phyloP scores from a whole-genome alignment of 208 protist species.

The Phytomonas sp. region DNA sequence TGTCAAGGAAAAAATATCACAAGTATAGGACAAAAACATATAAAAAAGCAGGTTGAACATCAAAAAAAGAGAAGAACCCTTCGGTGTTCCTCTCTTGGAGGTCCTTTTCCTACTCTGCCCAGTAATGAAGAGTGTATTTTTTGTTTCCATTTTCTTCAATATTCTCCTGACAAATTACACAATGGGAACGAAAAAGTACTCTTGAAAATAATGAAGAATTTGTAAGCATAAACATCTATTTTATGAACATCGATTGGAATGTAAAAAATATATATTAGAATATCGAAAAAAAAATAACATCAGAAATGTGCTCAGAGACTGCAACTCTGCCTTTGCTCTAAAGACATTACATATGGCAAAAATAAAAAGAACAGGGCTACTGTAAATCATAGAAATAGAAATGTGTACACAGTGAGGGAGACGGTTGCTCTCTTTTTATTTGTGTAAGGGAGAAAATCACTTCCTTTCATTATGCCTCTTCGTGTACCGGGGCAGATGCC shows the following conservation, averaged over 20 bases:
- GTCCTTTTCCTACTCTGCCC: background rate
- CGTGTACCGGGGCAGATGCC: background rate
- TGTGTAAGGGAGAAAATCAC: background rate
- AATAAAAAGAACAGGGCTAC: conserved; percentile 2
- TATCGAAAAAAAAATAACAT: conserved; percentile 12
- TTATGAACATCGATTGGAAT: background rate
- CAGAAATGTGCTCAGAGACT: background rate
- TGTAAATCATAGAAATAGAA: background rate
- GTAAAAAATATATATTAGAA: conserved; percentile 9
- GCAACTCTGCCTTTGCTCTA: background rate
- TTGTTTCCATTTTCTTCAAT: background rate
- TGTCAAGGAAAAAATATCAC: background rate
- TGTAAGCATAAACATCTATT: background rate
- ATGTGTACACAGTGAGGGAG: background rate
- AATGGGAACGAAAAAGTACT: conserved; percentile 1
- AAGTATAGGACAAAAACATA: background rate
- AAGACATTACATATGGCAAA: background rate
- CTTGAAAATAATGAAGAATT: conserved; percentile 9
- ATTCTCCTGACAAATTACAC: conserved; percentile 2
- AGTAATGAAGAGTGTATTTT: background rate
- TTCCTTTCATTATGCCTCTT: background rate
- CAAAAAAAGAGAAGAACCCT: background rate
- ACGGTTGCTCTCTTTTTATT: background rate
- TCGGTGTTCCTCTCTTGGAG: background rate
- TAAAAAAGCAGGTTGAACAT: background rate